phyloP scores from a whole-genome alignment of 148 eudicot genomes.

The Beta vulgaris region DNA sequence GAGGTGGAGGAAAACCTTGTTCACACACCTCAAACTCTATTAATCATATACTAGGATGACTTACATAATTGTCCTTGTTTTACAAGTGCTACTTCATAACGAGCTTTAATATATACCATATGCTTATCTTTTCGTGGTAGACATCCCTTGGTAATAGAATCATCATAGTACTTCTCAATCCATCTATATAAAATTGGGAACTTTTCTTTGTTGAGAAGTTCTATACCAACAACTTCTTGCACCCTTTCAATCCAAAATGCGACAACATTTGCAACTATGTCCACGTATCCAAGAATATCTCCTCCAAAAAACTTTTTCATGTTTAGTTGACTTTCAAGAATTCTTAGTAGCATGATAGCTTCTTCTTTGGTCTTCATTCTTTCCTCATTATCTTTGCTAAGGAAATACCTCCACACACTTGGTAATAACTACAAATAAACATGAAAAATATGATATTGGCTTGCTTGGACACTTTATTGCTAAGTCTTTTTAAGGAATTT shows the following conservation, averaged over 20 bases:
- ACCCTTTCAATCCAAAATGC: slow-evolving; percentile 39
- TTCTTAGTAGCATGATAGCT: slow-evolving; percentile 27
- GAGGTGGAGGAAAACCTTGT: no score
- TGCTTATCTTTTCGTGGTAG: slow-evolving; percentile 36
- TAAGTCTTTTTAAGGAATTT: no score
- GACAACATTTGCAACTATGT: slow-evolving; percentile 35
- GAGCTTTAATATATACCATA: slow-evolving; percentile 8
- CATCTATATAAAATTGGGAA: slow-evolving; percentile 40
- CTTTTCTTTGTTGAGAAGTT: slow-evolving; percentile 34
- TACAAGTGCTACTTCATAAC: background rate
- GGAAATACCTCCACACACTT: slow-evolving; percentile 20
- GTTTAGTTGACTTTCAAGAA: slow-evolving; percentile 41
- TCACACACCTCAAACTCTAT: no score
- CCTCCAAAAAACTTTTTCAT: slow-evolving; percentile 48
- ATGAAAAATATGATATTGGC: background rate
- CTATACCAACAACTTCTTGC: slow-evolving; percentile 26
- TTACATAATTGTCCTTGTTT: background rate
- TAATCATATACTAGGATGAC: no score
- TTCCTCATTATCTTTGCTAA: slow-evolving; percentile 33
- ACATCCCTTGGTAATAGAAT: slow-evolving; percentile 30
- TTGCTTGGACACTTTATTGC: background rate
- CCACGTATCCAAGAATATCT: slow-evolving; percentile 41
- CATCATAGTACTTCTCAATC: slow-evolving; percentile 24
- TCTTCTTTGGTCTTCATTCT: slow-evolving; percentile 36
- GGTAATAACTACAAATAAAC: slow-evolving; percentile 14